Evolutionary conservation across 2,329 filamentous ascomycete species (phyloP).

Genomic region (Allantophomopsis cytisporea): DNA sequence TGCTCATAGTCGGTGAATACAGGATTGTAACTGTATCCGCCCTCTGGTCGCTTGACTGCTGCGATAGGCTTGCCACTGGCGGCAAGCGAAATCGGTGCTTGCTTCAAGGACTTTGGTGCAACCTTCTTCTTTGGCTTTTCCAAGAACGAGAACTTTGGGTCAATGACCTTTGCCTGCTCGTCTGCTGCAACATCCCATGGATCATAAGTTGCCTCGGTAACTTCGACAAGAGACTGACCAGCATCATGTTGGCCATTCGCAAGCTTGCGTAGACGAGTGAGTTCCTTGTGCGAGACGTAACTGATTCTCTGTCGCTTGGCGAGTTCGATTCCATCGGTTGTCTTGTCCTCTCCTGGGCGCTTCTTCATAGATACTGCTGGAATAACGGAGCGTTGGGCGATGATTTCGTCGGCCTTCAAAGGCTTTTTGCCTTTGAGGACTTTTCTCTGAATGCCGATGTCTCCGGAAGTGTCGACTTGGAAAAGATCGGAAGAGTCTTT

Average conservation of each 20-base stretch:
- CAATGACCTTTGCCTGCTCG: conserved; percentile 26
- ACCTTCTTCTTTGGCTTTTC: conserved; percentile 51
- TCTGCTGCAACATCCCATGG: conserved; percentile 53
- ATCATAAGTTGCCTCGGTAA: conserved; percentile 59
- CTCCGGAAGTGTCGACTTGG: conserved; percentile 63
- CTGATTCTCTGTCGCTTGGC: conserved; percentile 65
- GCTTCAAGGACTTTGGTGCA: conserved; percentile 61
- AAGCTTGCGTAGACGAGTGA: conserved; percentile 62
- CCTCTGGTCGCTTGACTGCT: conserved; percentile 65
- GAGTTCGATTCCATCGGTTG: conserved; percentile 57
- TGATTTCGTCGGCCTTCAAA: conserved; percentile 84
- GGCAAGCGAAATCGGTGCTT: conserved; percentile 69
- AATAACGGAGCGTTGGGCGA: conserved; percentile 70
- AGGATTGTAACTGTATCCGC: conserved; percentile 88
- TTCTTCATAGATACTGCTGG: conserved; percentile 71
- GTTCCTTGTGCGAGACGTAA: conserved; percentile 76
- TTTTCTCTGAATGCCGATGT: conserved; percentile 49
- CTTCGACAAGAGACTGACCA: conserved; percentile 26
- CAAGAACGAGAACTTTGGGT: conserved; percentile 50
- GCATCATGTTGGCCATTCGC: conserved; percentile 54
- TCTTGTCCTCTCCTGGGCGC: conserved; percentile 48
- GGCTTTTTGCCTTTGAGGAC: conserved; percentile 58
- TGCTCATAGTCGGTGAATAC: conserved; percentile 74
- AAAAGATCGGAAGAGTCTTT: conserved; percentile 77
- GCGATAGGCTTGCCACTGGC: conserved; percentile 69